A percentile compares a stretch with the other conserved stretches of the same genome.
Evolutionary conservation across 805 yeast species (phyloP).

Genomic region (Kazachstania kunashirensis): DNA sequence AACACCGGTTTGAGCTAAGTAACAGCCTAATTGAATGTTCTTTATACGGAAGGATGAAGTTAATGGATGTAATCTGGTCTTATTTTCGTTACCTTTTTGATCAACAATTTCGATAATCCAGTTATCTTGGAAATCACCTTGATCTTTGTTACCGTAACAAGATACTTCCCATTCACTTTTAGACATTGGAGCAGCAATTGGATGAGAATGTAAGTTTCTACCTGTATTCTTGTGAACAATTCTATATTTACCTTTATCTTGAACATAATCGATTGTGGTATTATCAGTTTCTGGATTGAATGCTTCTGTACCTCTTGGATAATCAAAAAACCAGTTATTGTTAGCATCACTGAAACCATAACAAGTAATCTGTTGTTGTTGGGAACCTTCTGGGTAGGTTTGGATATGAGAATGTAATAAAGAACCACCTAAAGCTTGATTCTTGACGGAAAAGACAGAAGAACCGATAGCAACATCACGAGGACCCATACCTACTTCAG

Average conservation of each 20-base stretch:
- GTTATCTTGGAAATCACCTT: constrained; percentile 76
- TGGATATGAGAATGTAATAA: constrained; percentile 83
- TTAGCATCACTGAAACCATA: constrained; percentile 84
- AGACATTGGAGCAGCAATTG: constrained; percentile 67
- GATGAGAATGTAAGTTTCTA: constrained; percentile 78
- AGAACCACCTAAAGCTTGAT: constrained; percentile 70
- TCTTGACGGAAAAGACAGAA: constrained; percentile 37
- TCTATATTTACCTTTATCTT: constrained; percentile 60
- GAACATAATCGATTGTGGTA: constrained; percentile 32
- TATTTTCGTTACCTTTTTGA: constrained; percentile 44
- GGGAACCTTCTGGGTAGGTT: constrained; percentile 83
- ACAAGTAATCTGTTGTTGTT: constrained; percentile 89
- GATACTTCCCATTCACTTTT: constrained; percentile 69
- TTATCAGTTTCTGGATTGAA: constrained; percentile 15
- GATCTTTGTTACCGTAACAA: constrained; percentile 62
- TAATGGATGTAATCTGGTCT: constrained; percentile 52
- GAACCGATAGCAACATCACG: constrained; percentile 62
- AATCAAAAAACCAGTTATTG: constrained; percentile 69
- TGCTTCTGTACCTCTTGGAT: constrained; percentile 36
- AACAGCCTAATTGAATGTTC: constrained; percentile 59
- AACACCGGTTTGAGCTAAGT: constrained; percentile 61
- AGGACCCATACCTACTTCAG: constrained; percentile 58
- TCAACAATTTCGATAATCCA: constrained; percentile 81
- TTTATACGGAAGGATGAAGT: constrained; percentile 62
- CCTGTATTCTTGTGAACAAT: constrained; percentile 62